Conservation (phyloP, 345 rosid species). For the Citrus cavaleriei region DNA sequence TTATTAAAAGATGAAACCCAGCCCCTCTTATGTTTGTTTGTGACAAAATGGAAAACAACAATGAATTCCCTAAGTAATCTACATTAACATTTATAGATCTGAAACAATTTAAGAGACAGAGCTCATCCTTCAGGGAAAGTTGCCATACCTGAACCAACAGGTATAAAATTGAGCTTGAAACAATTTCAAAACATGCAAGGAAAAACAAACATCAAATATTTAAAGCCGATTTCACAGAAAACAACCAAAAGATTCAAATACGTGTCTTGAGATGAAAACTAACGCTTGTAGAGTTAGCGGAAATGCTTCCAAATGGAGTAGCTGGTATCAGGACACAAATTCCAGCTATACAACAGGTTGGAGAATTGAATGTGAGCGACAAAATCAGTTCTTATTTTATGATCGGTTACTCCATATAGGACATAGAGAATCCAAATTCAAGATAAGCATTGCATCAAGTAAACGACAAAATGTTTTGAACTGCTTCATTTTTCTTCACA, state of each 20-base stretch:
- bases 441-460: slow-evolving; percentile 9
- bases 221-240: background rate
- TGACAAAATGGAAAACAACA: background rate
- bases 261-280: background rate
- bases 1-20: background rate
- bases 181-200: background rate
- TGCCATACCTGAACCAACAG: background rate
- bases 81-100: background rate
- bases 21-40: background rate
- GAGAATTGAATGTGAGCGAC: slow-evolving; percentile 7
- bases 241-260: slow-evolving; percentile 3
- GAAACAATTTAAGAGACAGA: background rate
- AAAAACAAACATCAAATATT: slow-evolving; percentile 4
- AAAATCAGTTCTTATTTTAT: background rate
- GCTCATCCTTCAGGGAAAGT: background rate
- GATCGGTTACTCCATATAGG: background rate
- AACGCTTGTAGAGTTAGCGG: background rate
- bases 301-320: slow-evolving; percentile 18
- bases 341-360: slow-evolving; percentile 22
- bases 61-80: background rate
- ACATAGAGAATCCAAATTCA: background rate
- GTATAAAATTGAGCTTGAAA: slow-evolving; percentile 2
- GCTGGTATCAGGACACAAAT: slow-evolving; percentile 14
- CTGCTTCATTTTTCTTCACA: background rate
- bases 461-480: background rate